Conservation (phyloP, 2,329 filamentous ascomycete genomes). For the Epicoccum sorghinum region DNA sequence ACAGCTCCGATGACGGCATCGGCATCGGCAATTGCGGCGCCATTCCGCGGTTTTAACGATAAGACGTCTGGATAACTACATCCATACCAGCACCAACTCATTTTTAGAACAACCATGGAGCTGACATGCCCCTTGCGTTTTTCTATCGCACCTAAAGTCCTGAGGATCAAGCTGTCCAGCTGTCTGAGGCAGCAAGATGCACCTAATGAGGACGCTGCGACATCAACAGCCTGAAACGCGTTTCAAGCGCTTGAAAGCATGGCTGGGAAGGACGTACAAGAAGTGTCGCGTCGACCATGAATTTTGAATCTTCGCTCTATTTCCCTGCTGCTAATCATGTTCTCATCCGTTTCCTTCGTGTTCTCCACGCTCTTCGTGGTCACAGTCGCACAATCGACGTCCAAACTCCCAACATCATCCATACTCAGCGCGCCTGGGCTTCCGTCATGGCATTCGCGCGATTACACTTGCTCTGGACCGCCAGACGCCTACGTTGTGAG, state of each 20-base stretch:
- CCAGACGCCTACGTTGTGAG: conserved; percentile 36
- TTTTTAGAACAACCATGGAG: too few relatives aligned
- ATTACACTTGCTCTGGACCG: conserved; percentile 32
- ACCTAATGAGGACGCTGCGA: conserved; percentile 9
- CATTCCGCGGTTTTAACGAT: conserved; percentile 3
- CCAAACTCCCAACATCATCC: conserved; percentile 14
- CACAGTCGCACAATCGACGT: conserved; percentile 15
- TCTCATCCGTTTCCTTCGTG: neutral
- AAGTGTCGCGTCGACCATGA: neutral
- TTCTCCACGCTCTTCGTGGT: neutral
- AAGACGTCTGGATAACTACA: neutral
- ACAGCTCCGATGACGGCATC: conserved; percentile 4
- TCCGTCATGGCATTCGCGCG: conserved; percentile 22
- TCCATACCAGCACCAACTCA: too few relatives aligned
- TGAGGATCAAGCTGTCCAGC: neutral
- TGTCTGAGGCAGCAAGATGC: conserved; percentile 9
- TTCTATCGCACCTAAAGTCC: too few relatives aligned
- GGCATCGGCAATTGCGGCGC: conserved; percentile 2
- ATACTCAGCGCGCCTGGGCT: conserved; percentile 9
- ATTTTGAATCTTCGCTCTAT: neutral
- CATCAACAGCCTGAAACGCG: conserved; percentile 17
- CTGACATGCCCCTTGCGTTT: too few relatives aligned
- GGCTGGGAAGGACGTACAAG: conserved; percentile 1
- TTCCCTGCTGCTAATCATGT: neutral
- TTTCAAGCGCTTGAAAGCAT: conserved; percentile 7